Evolutionary conservation across 768 basidiomycete species (phyloP).

Genomic region (Royoungia palumana): DNA sequence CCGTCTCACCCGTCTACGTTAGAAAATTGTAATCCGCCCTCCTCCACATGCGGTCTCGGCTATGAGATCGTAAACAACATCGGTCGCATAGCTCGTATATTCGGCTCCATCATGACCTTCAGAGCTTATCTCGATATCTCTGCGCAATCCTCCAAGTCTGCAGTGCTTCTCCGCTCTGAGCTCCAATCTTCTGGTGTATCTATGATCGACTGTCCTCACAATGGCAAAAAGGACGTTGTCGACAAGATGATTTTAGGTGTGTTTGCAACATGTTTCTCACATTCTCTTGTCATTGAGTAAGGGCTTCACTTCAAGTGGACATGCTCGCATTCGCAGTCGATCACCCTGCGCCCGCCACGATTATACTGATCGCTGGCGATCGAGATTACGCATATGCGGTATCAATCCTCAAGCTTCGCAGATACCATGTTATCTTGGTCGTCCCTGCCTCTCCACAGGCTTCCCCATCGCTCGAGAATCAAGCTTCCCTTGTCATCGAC

Average conservation of each 20-base stretch:
- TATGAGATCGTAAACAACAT: constrained; percentile 44
- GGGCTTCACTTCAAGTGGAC: constrained; percentile 46
- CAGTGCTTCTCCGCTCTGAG: constrained; percentile 34
- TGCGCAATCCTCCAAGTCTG: constrained; percentile 35
- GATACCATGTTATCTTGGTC: constrained; percentile 51
- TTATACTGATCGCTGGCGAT: constrained; percentile 65
- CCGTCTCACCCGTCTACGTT: constrained; percentile 8
- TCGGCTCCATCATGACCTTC: constrained; percentile 47
- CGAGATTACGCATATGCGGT: constrained; percentile 66
- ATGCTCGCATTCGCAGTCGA: constrained; percentile 68
- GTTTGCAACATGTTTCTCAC: constrained; percentile 5
- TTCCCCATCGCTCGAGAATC: constrained; percentile 47
- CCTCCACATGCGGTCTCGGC: constrained; percentile 34
- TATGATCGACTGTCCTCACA: constrained; percentile 35
- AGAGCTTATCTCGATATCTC: constrained; percentile 53
- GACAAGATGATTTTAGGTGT: constrained; percentile 48
- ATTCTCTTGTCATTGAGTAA: constrained; percentile 1
- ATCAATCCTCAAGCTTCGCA: constrained; percentile 51
- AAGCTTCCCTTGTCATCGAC: constrained; percentile 52
- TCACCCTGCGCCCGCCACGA: constrained; percentile 47
- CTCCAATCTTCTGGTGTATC: constrained; percentile 45
- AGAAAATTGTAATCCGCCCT: constrained; percentile 34
- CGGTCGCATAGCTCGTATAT: constrained; percentile 41
- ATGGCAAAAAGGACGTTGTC: constrained; percentile 35
- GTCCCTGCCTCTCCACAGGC: constrained; percentile 36